Evolutionary conservation across 2,329 filamentous ascomycete species (phyloP).

Genomic region (Pyricularia sp.): DNA sequence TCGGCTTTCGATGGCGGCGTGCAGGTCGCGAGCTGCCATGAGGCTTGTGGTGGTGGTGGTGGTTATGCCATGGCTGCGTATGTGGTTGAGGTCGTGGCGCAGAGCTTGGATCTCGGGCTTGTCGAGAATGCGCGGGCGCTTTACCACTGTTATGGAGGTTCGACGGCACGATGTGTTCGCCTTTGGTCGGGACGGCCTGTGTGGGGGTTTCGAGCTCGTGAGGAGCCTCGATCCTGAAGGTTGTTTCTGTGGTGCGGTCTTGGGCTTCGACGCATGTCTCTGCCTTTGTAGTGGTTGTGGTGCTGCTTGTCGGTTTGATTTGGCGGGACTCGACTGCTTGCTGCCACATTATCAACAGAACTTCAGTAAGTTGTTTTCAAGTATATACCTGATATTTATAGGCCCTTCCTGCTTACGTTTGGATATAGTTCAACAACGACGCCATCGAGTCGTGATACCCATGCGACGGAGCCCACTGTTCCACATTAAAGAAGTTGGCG

Average conservation of each 20-base stretch:
- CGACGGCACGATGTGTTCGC: neutral
- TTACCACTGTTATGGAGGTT: neutral
- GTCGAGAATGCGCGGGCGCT: slow-evolving; percentile 1
- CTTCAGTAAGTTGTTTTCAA: neutral
- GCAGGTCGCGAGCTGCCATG: slow-evolving; percentile 10
- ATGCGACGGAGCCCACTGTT: slow-evolving; percentile 2
- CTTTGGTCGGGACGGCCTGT: neutral
- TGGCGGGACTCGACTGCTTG: neutral
- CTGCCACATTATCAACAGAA: neutral
- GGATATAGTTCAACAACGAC: slow-evolving; percentile 5
- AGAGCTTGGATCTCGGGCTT: slow-evolving; percentile 3
- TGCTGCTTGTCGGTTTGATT: neutral
- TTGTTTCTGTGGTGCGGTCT: neutral
- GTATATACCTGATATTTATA: no score
- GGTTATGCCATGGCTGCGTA: neutral
- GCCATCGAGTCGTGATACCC: slow-evolving; percentile 4
- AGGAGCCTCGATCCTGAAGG: neutral
- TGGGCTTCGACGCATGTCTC: neutral
- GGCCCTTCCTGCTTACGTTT: slow-evolving; percentile 1
- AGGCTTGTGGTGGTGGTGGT: slow-evolving; percentile 6
- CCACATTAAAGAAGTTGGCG: neutral
- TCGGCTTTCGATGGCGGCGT: slow-evolving; percentile 13
- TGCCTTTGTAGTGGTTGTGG: neutral
- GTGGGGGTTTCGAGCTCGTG: neutral
- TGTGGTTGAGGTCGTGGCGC: neutral